phyloP scores from a whole-genome alignment of 2,329 filamentous ascomycete genomes.

The Paracamarosporium sp. region DNA sequence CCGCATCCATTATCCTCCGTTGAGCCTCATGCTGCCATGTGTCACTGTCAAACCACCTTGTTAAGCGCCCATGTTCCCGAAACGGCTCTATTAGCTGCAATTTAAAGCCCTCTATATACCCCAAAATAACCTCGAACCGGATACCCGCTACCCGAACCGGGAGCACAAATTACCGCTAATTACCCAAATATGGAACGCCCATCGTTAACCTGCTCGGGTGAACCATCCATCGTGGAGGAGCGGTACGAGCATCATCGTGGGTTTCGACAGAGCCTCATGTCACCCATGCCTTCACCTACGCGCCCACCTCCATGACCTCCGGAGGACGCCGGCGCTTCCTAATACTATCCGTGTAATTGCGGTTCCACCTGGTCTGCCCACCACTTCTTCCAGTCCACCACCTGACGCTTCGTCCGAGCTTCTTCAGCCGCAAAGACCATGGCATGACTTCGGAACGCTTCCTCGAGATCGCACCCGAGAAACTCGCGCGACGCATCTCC shows the following conservation, averaged over 20 bases:
- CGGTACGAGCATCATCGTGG: slow-evolving; percentile 19
- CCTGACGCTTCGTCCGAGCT: slow-evolving; percentile 71
- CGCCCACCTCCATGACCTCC: slow-evolving; percentile 27
- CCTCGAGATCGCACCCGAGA: slow-evolving; percentile 84
- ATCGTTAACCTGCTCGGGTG: slow-evolving; percentile 27
- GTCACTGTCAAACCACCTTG: slow-evolving; percentile 26
- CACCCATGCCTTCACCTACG: slow-evolving; percentile 33
- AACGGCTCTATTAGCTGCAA: slow-evolving; percentile 31
- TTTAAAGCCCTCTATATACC: slow-evolving; percentile 15
- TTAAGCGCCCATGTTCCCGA: slow-evolving; percentile 38
- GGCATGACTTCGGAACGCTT: slow-evolving; percentile 87
- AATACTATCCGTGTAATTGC: slow-evolving; percentile 22
- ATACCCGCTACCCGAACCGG: slow-evolving; percentile 22
- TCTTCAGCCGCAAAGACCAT: slow-evolving; percentile 95
- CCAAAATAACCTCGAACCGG: slow-evolving; percentile 44
- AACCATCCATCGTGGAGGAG: slow-evolving; percentile 14
- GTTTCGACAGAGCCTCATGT: slow-evolving; percentile 30
- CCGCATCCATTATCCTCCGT: slow-evolving; percentile 14
- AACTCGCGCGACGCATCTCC: slow-evolving; percentile 75
- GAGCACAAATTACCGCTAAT: slow-evolving; percentile 36
- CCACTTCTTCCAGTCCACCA: slow-evolving; percentile 79
- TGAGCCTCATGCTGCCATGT: slow-evolving; percentile 40
- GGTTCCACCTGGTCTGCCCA: slow-evolving; percentile 67
- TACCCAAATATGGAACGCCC: slow-evolving; percentile 25
- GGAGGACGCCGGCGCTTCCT: slow-evolving; percentile 4